A percentile compares a stretch with the other conserved stretches of the same genome.
Evolutionary conservation across 177 flowering plant species (phyloP).

Genomic region (Vitis hybrid): DNA sequence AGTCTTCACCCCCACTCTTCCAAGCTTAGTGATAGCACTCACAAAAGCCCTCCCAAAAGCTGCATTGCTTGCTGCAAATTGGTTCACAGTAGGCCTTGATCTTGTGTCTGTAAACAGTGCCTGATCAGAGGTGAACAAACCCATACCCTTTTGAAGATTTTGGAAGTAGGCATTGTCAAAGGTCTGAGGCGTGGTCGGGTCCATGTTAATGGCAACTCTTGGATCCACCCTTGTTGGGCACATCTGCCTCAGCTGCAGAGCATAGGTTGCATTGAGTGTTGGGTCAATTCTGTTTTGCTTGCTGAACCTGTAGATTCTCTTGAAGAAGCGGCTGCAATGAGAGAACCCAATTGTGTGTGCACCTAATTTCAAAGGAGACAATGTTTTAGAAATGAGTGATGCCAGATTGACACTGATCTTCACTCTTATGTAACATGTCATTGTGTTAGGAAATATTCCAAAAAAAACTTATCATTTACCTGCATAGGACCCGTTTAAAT

Average conservation of each 20-base stretch:
- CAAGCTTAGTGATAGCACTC: slow-evolving; percentile 66
- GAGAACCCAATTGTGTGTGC: slow-evolving; percentile 78
- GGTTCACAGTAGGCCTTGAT: slow-evolving; percentile 42
- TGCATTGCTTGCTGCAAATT: slow-evolving; percentile 38
- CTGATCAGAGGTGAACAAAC: slow-evolving; percentile 69
- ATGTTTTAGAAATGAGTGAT: neutral
- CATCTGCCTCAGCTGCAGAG: slow-evolving; percentile 40
- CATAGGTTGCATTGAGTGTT: slow-evolving; percentile 43
- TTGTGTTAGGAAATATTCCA: neutral
- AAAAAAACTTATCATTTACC: no score
- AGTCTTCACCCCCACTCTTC: slow-evolving; percentile 68
- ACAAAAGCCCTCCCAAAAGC: slow-evolving; percentile 55
- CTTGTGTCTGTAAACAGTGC: slow-evolving; percentile 47
- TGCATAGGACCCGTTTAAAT: no score
- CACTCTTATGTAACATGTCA: no score
- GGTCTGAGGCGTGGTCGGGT: slow-evolving; percentile 53
- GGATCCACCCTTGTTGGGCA: slow-evolving; percentile 70
- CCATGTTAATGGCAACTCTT: slow-evolving; percentile 60
- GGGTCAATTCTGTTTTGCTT: slow-evolving; percentile 43
- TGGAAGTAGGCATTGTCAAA: slow-evolving; percentile 70
- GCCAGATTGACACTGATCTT: no score
- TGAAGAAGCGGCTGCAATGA: slow-evolving; percentile 58
- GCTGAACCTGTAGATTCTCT: slow-evolving; percentile 57
- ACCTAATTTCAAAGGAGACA: slow-evolving; percentile 25
- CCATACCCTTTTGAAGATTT: slow-evolving; percentile 62